Evolutionary conservation across 2,329 filamentous ascomycete species (phyloP).

Genomic region (Cercospora zeina): DNA sequence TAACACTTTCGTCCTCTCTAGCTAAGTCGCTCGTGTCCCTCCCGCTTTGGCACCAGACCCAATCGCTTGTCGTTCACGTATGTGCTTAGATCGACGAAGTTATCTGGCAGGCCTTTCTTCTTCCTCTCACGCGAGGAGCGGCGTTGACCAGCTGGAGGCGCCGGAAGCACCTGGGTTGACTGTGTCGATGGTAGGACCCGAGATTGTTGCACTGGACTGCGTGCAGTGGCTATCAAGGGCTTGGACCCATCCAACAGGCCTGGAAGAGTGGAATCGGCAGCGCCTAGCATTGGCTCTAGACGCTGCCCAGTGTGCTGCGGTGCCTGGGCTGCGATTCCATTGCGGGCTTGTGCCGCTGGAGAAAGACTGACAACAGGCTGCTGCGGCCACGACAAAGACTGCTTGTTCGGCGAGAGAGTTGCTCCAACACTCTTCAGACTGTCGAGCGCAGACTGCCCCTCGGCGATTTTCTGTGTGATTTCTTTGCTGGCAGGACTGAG

Average conservation of each 20-base stretch:
- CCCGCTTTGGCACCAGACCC: constrained; percentile 10
- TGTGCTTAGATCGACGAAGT: background rate
- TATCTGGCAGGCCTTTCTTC: constrained; percentile 6
- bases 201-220: background rate
- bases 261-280: background rate
- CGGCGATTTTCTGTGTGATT: background rate
- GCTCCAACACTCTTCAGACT: background rate
- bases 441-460: background rate
- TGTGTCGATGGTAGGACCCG: background rate
- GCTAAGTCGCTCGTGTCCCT: background rate
- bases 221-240: background rate
- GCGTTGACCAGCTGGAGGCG: background rate
- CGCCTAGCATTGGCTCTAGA: background rate
- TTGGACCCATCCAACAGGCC: background rate
- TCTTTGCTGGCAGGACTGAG: constrained; percentile 7
- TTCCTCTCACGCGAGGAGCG: constrained; percentile 6
- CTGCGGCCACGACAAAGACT: background rate
- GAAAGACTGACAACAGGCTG: background rate
- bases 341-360: background rate
- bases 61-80: constrained; percentile 3
- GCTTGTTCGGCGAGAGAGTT: background rate
- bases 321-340: background rate
- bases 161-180: background rate
- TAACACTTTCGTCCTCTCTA: background rate
- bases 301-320: background rate